Percentiles rank a stretch among this genome's conserved stretches.
Evolutionary conservation across 345 rosid species (phyloP).

Genomic region (Bruguiera gymnorhiza): DNA sequence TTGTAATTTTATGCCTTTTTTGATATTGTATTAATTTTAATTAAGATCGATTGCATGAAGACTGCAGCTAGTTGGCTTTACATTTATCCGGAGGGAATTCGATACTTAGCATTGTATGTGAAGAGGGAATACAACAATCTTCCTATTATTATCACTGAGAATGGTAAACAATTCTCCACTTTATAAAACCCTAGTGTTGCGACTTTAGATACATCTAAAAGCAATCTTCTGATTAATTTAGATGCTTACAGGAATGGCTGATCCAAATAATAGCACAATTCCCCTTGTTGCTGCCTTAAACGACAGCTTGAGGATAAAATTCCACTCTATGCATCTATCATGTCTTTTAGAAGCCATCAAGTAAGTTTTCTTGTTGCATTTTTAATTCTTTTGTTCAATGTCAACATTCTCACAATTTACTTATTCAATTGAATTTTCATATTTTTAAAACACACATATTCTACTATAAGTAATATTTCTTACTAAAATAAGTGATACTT

Average conservation of each 20-base stretch:
- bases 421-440: neutral
- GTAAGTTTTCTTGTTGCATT: neutral
- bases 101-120: slow-evolving; percentile 36
- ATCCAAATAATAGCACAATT: slow-evolving; percentile 6
- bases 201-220: neutral
- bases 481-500: no score
- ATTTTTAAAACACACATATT: no score
- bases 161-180: slow-evolving; percentile 36
- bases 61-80: slow-evolving; percentile 47
- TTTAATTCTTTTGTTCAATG: no score
- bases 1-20: no score
- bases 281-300: slow-evolving; percentile 2
- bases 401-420: no score
- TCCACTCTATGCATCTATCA: slow-evolving; percentile 3
- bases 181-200: no score
- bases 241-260: slow-evolving; percentile 22
- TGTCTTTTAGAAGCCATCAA: slow-evolving; percentile 14
- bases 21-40: neutral
- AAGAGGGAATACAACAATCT: slow-evolving; percentile 49
- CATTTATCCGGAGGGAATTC: slow-evolving; percentile 52
- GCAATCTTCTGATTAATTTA: neutral
- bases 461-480: no score
- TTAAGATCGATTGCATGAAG: slow-evolving; percentile 23
- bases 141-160: slow-evolving; percentile 49
- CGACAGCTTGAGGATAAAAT: slow-evolving; percentile 17